Percentiles rank a stretch among this genome's conserved stretches.
Evolutionary conservation across 2,329 filamentous ascomycete species (phyloP).

Genomic region (Penicillium sp.): DNA sequence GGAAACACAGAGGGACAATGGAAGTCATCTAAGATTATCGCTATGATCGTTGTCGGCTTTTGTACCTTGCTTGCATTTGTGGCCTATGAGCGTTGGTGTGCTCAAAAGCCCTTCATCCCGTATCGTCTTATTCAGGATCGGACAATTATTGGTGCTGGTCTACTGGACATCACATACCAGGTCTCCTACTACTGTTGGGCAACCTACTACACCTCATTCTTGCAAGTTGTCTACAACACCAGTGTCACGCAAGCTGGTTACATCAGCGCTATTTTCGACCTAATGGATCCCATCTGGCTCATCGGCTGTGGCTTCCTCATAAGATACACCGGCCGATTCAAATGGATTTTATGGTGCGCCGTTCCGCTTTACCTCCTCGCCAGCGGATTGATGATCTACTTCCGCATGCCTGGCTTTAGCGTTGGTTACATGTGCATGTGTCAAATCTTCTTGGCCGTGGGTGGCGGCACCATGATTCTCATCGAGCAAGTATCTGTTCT

Average conservation of each 20-base stretch:
- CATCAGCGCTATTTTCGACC: constrained; percentile 35
- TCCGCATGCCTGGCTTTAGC: constrained; percentile 51
- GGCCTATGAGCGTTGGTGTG: constrained; percentile 57
- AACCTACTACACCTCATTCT: constrained; percentile 32
- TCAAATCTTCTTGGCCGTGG: constrained; percentile 62
- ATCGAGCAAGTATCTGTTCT: constrained; percentile 60
- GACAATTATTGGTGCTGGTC: constrained; percentile 32
- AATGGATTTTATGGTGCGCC: constrained; percentile 35
- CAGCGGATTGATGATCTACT: constrained; percentile 61
- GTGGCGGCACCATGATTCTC: constrained; percentile 58
- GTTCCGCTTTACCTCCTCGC: constrained; percentile 58
- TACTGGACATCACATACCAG: constrained; percentile 20
- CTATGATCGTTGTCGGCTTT: constrained; percentile 58
- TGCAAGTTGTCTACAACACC: constrained; percentile 33
- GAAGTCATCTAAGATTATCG: constrained; percentile 52
- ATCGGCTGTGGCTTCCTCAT: constrained; percentile 51
- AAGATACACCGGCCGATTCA: background rate
- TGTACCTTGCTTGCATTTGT: constrained; percentile 57
- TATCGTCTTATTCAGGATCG: constrained; percentile 40
- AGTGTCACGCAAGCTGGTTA: constrained; percentile 38
- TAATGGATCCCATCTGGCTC: constrained; percentile 25
- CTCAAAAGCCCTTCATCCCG: constrained; percentile 53
- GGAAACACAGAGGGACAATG: constrained; percentile 43
- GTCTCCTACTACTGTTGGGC: constrained; percentile 1
- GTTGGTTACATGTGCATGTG: constrained; percentile 62